Conservation (phyloP, 495 filamentous ascomycete genomes). For the Podospora pseudopauciseta region DNA sequence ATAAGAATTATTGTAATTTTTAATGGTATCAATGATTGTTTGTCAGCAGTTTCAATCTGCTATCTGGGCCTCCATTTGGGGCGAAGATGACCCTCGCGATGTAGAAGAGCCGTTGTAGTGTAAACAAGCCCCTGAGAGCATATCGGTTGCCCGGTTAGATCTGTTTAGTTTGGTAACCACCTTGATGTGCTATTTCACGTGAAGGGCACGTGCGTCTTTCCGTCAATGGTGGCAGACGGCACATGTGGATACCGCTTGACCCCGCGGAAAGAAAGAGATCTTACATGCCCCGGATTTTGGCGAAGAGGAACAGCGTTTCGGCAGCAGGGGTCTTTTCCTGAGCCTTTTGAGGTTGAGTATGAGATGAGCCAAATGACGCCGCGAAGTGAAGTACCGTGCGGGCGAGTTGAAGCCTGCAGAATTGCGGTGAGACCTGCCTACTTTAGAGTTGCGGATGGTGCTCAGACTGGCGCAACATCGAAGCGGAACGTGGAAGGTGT, state of each 20-base stretch:
- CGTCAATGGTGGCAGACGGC: background rate
- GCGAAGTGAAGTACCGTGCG: background rate
- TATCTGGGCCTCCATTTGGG: too few relatives aligned
- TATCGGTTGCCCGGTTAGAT: background rate
- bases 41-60: too few relatives aligned
- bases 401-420: slow-evolving; percentile 1
- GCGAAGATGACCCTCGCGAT: too few relatives aligned
- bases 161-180: background rate
- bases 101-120: background rate
- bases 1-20: too few relatives aligned
- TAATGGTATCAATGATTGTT: too few relatives aligned
- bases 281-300: background rate
- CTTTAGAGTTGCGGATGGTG: background rate
- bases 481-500: background rate
- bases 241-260: background rate
- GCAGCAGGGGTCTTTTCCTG: background rate
- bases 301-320: background rate
- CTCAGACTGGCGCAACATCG: background rate
- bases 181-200: background rate
- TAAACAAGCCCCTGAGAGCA: too few relatives aligned
- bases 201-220: background rate
- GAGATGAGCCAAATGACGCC: background rate
- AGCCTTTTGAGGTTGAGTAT: background rate
- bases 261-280: background rate
- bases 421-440: slow-evolving; percentile 12